Evolutionary conservation across 805 yeast genomes (phyloP), one percentile per base, ranked within the genome.

Genomic region (Cyberlindnera mississippiensis): DNA sequence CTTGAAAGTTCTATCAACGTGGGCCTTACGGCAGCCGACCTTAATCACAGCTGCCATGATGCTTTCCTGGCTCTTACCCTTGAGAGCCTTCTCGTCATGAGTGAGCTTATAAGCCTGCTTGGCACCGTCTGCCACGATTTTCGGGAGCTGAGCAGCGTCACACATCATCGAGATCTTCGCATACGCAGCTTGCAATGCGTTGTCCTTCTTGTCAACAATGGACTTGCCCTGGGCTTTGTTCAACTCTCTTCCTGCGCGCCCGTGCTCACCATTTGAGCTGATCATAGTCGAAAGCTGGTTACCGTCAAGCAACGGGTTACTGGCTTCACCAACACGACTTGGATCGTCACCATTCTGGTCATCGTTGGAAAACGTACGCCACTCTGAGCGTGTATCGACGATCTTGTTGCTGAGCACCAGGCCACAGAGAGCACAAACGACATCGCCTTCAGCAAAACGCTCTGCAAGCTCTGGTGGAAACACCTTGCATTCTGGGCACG

Each of bases 341-440:
- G 99, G 99, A 62, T 91, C 99, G 63, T 89, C 97, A 55, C 95
- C 96, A 54, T 91, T 93, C 63, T 91, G 98, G 63, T 91, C 99
- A 62, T 91, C 99, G 60, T 93, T 93, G 45, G 95, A 83, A 63
- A 91, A 91, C 2, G 99, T 93, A 71, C 99, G 85, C 99, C 99
- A 91, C 71, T 91, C 99, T 1, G 96, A 87, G 52, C 98, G 74
- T 4, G 96, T 90, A 58, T 91, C 99, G 24, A 91, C 96, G 38
- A 91, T 82, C 50, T 90, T 75, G 60, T 89, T 96, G 53, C 96
- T 86, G 18, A 93, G 74, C 2, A 91, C 98, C 44, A 93, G 71
- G 3, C 99, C 99, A 70, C 99, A 93, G 48, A 89, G 74, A 2
- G 96, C 98, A 69, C 99, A 91, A n/a, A 91, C 96, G 55, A 93